These are phyloP conservation scores for Discostella stelligeroides DNA, from an alignment of 108 stramenopile genomes.

Conservation along the genomic window DNA sequence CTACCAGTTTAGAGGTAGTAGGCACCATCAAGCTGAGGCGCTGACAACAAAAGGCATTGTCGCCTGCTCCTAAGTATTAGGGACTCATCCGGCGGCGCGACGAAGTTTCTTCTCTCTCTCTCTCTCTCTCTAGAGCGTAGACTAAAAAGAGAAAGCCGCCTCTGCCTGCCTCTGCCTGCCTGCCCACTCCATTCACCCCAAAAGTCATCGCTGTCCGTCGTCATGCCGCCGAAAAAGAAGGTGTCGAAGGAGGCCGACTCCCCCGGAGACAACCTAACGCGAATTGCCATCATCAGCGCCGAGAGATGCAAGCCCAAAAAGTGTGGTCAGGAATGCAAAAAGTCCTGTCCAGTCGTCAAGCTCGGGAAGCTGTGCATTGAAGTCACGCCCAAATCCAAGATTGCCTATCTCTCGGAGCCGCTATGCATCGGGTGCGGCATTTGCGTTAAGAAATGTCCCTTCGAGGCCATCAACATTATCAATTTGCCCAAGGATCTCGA, in stretches of 20 bases:
- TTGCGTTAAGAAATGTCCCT: conserved; percentile 98
- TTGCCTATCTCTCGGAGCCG: conserved; percentile 92
- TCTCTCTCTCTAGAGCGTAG: no score
- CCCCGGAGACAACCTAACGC: conserved; percentile 67
- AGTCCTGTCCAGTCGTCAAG: conserved; percentile 94
- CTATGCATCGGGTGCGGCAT: conserved; percentile 97
- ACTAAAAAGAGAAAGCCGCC: no score
- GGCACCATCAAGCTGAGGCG: no score
- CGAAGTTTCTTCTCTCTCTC: no score
- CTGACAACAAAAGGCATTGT: no score
- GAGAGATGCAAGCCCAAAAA: conserved; percentile 98
- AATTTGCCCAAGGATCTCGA: conserved; percentile 98
- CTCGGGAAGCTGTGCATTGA: conserved; percentile 97
- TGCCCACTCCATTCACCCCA: no score
- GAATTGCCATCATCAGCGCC: conserved; percentile 94
- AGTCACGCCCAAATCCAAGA: conserved; percentile 87
- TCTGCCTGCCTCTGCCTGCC: no score
- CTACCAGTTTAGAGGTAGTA: no score
- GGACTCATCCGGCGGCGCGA: no score
- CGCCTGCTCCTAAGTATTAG: no score
- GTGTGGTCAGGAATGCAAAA: conserved; percentile 96
- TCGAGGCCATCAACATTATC: conserved; percentile 98
- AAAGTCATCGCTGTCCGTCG: no score
- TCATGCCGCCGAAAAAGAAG: conserved; percentile 80
- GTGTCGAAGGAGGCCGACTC: conserved; percentile 48